These are phyloP conservation scores for Thamnidium elegans DNA, from an alignment of 192 early-diverging fungal genomes.

Conservation along the genomic window DNA sequence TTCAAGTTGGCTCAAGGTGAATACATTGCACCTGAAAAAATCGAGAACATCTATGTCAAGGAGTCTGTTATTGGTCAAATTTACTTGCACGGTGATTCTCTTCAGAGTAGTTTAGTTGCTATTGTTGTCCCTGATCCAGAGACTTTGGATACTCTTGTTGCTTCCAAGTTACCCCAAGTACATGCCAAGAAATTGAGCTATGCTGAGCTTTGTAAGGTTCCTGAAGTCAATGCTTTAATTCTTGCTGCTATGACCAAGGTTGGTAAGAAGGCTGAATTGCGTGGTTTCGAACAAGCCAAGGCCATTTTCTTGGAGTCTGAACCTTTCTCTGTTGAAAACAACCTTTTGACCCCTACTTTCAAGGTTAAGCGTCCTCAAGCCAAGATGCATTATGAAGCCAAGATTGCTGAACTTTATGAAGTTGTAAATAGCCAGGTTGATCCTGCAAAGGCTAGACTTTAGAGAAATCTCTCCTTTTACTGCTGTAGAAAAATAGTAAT, in stretches of 20 bases:
- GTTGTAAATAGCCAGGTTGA: not conserved
- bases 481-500: no score
- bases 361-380: slow-evolving; percentile 85
- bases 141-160: slow-evolving; percentile 39
- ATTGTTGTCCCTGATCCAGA: slow-evolving; percentile 73
- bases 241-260: slow-evolving; percentile 50
- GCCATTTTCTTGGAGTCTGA: slow-evolving; percentile 58
- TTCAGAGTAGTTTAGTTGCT: slow-evolving; percentile 69
- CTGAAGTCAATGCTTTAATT: slow-evolving; percentile 46
- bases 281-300: slow-evolving; percentile 72
- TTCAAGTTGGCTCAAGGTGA: slow-evolving; percentile 62
- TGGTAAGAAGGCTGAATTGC: slow-evolving; percentile 56
- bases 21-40: slow-evolving; percentile 82
- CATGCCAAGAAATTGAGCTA: slow-evolving; percentile 40
- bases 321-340: slow-evolving; percentile 70
- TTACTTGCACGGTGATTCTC: slow-evolving; percentile 78
- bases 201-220: slow-evolving; percentile 55
- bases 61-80: slow-evolving; percentile 66
- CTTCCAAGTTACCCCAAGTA: slow-evolving; percentile 41
- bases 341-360: slow-evolving; percentile 78
- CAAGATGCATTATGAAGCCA: slow-evolving; percentile 57
- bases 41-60: slow-evolving; percentile 66
- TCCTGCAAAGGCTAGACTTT: slow-evolving; percentile 10
- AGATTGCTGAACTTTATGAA: slow-evolving; percentile 70
- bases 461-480: not conserved